phyloP scores from a whole-genome alignment of 2,329 filamentous ascomycete genomes.

The Clarireedia paspali region DNA sequence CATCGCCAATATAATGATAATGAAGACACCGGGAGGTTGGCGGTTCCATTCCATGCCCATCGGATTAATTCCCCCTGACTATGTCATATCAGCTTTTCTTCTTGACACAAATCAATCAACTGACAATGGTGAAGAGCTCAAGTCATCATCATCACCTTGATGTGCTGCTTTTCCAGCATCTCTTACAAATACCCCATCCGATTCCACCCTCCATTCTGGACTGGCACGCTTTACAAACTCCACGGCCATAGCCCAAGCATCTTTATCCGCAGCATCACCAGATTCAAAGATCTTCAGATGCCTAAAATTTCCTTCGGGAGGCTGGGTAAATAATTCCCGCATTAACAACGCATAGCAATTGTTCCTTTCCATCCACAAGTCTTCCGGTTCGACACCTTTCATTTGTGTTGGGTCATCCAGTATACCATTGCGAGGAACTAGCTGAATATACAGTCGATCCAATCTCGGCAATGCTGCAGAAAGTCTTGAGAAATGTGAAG shows the following conservation, averaged over 20 bases:
- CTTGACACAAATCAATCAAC: slow-evolving; percentile 13
- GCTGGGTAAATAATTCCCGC: slow-evolving; percentile 24
- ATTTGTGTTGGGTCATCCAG: slow-evolving; percentile 16
- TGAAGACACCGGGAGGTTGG: slow-evolving; percentile 20
- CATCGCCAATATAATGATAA: slow-evolving; percentile 14
- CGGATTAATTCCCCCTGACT: slow-evolving; percentile 21
- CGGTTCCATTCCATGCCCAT: slow-evolving; percentile 25
- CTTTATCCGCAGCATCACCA: slow-evolving; percentile 39
- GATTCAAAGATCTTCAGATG: slow-evolving; percentile 41
- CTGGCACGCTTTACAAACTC: slow-evolving; percentile 33
- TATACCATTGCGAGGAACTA: slow-evolving; percentile 33
- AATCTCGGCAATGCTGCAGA: slow-evolving; percentile 42
- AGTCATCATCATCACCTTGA: neutral
- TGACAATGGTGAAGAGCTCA: slow-evolving; percentile 19
- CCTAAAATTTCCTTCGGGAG: slow-evolving; percentile 33
- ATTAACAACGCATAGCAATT: slow-evolving; percentile 25
- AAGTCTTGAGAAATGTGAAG: slow-evolving; percentile 48
- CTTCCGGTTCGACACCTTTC: slow-evolving; percentile 17
- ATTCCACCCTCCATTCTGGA: slow-evolving; percentile 36
- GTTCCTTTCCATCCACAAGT: slow-evolving; percentile 28
- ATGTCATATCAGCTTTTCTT: slow-evolving; percentile 8
- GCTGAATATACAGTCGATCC: slow-evolving; percentile 46
- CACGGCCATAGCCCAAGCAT: slow-evolving; percentile 40
- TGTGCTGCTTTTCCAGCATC: slow-evolving; percentile 9
- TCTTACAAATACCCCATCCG: slow-evolving; percentile 39